These are phyloP conservation scores for Corymbia calophylla DNA, from an alignment of 441 rosid species.

Conservation along the genomic window DNA sequence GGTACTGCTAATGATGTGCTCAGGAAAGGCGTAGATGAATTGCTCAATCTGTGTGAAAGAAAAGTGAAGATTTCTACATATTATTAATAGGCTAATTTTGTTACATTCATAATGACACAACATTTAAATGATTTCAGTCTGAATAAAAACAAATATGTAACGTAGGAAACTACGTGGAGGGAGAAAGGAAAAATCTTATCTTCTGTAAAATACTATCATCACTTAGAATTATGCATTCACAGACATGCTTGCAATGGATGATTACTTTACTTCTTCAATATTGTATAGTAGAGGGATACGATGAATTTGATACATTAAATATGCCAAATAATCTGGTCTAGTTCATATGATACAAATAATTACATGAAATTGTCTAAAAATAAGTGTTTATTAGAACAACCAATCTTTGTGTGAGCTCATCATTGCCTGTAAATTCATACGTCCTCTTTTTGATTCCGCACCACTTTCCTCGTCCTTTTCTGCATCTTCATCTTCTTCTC, in stretches of 20 bases:
- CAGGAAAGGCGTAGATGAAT: no score
- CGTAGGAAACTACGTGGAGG: neutral
- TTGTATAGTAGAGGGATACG: neutral
- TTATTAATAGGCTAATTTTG: neutral
- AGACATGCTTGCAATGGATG: neutral
- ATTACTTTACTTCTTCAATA: accelerated
- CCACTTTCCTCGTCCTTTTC: no score
- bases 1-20: no score
- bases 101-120: neutral
- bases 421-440: no score
- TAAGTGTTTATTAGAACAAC: no score
- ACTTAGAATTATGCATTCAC: neutral
- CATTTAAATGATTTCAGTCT: neutral
- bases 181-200: neutral
- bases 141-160: neutral
- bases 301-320: neutral
- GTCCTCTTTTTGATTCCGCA: no score
- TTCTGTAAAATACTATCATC: neutral
- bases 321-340: neutral
- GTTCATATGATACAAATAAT: no score
- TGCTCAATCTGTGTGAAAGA: no score
- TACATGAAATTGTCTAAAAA: no score
- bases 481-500: no score
- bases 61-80: neutral
- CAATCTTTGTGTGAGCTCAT: no score